These are phyloP conservation scores for Pseudogymnoascus verrucosus DNA, from an alignment of 2,329 filamentous ascomycete genomes.

Conservation along the genomic window DNA sequence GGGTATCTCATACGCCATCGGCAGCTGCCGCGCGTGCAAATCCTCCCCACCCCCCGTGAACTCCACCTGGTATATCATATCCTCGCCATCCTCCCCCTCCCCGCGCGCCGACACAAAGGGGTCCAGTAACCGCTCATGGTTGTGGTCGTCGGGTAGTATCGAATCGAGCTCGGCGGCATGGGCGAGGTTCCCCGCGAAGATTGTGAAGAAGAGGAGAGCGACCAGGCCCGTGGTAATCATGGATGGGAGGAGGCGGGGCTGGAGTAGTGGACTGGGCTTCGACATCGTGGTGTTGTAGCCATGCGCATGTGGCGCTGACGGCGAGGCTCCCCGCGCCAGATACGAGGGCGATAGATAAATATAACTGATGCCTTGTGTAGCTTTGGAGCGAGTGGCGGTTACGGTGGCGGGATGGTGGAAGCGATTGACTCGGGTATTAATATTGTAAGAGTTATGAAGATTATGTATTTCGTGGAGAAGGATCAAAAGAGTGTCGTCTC, in stretches of 20 bases:
- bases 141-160: slow-evolving; percentile 37
- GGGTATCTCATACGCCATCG: slow-evolving; percentile 15
- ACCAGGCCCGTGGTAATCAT: slow-evolving; percentile 52
- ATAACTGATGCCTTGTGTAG: background rate
- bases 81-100: slow-evolving; percentile 25
- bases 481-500: background rate
- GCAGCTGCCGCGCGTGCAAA: background rate
- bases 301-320: background rate
- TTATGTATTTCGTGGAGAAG: background rate
- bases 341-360: background rate
- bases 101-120: background rate
- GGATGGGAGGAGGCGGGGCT: slow-evolving; percentile 64
- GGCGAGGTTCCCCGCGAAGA: slow-evolving; percentile 52
- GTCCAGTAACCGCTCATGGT: slow-evolving; percentile 37
- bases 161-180: slow-evolving; percentile 50
- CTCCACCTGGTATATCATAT: slow-evolving; percentile 18
- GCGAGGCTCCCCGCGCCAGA: slow-evolving; percentile 4
- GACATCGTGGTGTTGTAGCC: slow-evolving; percentile 23
- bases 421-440: slow-evolving; percentile 1
- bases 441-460: slow-evolving; percentile 1
- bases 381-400: background rate
- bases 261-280: slow-evolving; percentile 59
- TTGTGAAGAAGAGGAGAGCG: slow-evolving; percentile 50
- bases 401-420: background rate
- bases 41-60: background rate